Percentiles rank a stretch among this genome's conserved stretches.
Conservation (phyloP, 306 rosid genomes). For the Myrica gale region DNA sequence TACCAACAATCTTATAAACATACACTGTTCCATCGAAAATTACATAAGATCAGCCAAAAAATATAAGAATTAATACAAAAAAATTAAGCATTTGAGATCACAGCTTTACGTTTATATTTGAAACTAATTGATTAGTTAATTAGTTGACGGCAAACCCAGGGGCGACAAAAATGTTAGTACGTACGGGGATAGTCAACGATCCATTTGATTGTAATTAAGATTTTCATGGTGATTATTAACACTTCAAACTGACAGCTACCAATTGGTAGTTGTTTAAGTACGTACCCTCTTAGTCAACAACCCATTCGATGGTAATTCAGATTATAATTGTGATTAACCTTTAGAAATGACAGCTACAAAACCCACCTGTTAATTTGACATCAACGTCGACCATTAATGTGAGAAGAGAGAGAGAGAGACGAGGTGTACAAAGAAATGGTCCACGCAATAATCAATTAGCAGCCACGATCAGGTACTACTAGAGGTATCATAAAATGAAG, state of each 20-base stretch:
- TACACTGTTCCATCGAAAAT: too few species aligned
- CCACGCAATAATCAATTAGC: not conserved
- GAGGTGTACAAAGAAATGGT: not conserved
- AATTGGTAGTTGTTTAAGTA: constrained; percentile 1
- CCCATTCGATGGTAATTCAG: constrained; percentile 32
- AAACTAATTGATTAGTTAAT: too few species aligned
- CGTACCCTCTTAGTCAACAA: constrained; percentile 30
- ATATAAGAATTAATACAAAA: too few species aligned
- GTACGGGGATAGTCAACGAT: constrained; percentile 28
- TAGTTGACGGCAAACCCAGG: constrained; percentile 35
- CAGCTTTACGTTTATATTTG: too few species aligned
- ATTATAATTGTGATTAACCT: constrained; percentile 16
- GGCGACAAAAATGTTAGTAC: constrained; percentile 26
- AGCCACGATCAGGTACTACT: not conserved
- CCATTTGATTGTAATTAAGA: constrained; percentile 33
- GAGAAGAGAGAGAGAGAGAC: not conserved
- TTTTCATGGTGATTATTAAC: constrained; percentile 3
- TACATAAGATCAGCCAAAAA: too few species aligned
- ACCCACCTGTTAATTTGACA: not conserved
- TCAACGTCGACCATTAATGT: not conserved
- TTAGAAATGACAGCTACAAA: constrained; percentile 29
- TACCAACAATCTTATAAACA: too few species aligned
- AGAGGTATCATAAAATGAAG: not conserved
- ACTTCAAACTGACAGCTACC: constrained; percentile 30
- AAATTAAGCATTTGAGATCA: too few species aligned